phyloP scores from a whole-genome alignment of 345 rosid species.

The Boechera divaricarpa region DNA sequence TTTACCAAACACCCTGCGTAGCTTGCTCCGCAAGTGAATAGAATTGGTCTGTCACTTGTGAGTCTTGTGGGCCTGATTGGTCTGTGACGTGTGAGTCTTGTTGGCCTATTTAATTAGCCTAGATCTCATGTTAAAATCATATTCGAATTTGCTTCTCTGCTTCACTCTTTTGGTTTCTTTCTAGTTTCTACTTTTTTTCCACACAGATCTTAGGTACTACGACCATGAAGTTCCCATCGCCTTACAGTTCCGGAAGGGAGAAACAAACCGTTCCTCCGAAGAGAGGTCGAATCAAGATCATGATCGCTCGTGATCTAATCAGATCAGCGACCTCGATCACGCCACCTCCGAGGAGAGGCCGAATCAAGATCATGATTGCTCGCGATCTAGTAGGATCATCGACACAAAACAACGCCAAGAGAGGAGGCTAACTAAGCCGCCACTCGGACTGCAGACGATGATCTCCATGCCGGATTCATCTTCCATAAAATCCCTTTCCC shows the following conservation, averaged over 20 bases:
- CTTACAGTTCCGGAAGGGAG: background rate
- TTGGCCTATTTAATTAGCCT: background rate
- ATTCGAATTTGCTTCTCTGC: background rate
- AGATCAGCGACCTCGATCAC: background rate
- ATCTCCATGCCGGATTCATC: too few species aligned
- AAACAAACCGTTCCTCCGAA: constrained; percentile 21
- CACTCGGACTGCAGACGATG: background rate
- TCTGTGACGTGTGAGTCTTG: background rate
- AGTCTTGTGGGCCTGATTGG: background rate
- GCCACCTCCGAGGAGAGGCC: constrained; percentile 5
- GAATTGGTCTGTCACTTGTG: constrained; percentile 16
- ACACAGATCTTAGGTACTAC: background rate
- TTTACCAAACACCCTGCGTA: background rate
- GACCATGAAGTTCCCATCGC: constrained; percentile 28
- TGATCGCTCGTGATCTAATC: constrained; percentile 27
- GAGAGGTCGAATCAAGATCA: constrained; percentile 36
- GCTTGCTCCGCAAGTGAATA: constrained; percentile 11
- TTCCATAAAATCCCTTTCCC: too few species aligned
- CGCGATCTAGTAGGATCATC: constrained; percentile 27
- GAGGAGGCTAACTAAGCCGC: constrained; percentile 4
- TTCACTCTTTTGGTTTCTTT: background rate
- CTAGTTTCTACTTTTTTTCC: background rate
- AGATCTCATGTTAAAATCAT: background rate
- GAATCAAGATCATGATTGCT: constrained; percentile 35
- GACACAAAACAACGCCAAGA: background rate